Percentiles rank a stretch among this genome's conserved stretches.
Conservation (phyloP, 176 grass and related monocot genomes). For the Luzula sylvatica region DNA sequence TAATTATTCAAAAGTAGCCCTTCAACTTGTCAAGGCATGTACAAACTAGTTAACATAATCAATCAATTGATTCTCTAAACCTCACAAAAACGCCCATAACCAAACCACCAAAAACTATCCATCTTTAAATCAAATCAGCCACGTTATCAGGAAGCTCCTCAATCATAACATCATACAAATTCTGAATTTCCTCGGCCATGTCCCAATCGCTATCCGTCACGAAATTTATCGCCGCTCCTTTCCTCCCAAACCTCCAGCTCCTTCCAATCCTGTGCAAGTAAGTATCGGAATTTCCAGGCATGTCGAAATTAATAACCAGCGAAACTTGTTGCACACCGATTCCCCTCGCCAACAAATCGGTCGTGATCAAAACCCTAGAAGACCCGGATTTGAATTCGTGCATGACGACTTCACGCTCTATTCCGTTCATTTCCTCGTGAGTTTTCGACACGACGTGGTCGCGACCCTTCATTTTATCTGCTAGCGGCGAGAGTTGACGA, state of each 20-base stretch:
- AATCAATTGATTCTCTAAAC: too few species aligned
- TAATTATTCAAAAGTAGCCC: too few species aligned
- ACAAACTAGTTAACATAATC: too few species aligned
- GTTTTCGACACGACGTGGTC: conserved; percentile 5
- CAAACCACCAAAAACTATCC: neutral
- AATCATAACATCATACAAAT: conserved; percentile 71
- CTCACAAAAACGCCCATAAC: too few species aligned
- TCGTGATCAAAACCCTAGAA: conserved; percentile 10
- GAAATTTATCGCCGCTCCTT: conserved; percentile 88
- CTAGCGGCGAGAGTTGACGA: conserved; percentile 10
- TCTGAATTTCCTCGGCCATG: conserved; percentile 84
- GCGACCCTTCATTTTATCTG: conserved; percentile 10
- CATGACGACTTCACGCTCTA: neutral
- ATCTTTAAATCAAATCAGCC: conserved; percentile 61
- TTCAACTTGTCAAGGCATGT: too few species aligned
- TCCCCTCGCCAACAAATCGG: neutral
- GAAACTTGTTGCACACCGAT: conserved; percentile 46
- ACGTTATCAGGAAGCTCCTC: conserved; percentile 82
- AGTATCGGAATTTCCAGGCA: conserved; percentile 72
- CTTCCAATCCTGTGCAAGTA: conserved; percentile 86
- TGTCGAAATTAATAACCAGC: conserved; percentile 80
- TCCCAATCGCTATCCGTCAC: conserved; percentile 73
- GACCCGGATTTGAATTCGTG: neutral
- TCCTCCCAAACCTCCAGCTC: conserved; percentile 82
- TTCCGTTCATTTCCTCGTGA: conserved; percentile 2